These are phyloP conservation scores for Amanita brunnescens DNA, from an alignment of 768 basidiomycete genomes.

Conservation along the genomic window DNA sequence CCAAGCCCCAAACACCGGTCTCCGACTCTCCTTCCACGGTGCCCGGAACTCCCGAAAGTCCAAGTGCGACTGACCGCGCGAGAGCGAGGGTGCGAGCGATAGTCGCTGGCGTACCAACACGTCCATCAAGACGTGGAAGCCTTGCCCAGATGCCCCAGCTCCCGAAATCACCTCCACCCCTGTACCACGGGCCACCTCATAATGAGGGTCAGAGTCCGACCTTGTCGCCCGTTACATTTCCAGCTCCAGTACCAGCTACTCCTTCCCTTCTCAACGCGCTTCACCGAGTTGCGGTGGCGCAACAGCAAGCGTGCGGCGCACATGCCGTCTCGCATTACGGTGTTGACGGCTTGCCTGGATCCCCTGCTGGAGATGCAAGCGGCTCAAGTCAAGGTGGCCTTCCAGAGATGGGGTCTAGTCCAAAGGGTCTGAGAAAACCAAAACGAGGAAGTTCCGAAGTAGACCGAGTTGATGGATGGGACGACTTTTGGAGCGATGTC, in stretches of 20 bases:
- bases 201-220: slow-evolving; percentile 19
- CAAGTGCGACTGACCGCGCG: slow-evolving; percentile 4
- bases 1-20: background rate
- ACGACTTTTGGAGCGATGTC: slow-evolving; percentile 39
- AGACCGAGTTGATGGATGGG: slow-evolving; percentile 24
- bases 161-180: slow-evolving; percentile 14
- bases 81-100: slow-evolving; percentile 6
- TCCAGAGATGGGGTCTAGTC: background rate
- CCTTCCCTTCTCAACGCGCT: slow-evolving; percentile 57
- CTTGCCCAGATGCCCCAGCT: background rate
- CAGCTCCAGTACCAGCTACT: slow-evolving; percentile 43
- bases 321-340: slow-evolving; percentile 10
- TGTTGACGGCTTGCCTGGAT: slow-evolving; percentile 1
- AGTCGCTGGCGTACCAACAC: background rate
- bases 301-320: slow-evolving; percentile 37
- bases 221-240: background rate
- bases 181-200: background rate
- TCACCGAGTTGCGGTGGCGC: slow-evolving; percentile 50
- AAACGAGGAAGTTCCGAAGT: background rate
- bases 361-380: slow-evolving; percentile 8
- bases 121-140: background rate
- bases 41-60: background rate
- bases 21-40: background rate
- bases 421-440: background rate
- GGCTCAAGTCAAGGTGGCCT: background rate